A percentile compares a stretch with the other conserved stretches of the same genome.
Conservation (phyloP, 495 filamentous ascomycete species). For the Echria macrotheca region DNA sequence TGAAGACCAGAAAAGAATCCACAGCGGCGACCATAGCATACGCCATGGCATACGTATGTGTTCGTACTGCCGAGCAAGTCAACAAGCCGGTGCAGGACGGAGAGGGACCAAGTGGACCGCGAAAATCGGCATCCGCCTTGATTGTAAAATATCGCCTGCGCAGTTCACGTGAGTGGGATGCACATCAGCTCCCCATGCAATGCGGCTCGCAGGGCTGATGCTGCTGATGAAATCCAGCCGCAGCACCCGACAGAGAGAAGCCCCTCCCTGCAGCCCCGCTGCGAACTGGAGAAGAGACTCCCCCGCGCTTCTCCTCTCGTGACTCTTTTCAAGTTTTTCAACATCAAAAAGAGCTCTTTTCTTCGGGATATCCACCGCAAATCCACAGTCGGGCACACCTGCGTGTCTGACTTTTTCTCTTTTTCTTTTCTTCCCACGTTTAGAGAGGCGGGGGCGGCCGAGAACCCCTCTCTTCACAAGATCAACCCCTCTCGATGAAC, state of each 20-base stretch:
- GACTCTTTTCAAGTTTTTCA: background rate
- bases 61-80: background rate
- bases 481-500: no score
- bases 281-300: background rate
- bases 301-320: background rate
- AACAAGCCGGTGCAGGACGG: background rate
- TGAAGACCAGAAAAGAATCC: background rate
- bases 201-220: background rate
- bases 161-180: background rate
- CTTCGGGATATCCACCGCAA: background rate
- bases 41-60: background rate
- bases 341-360: background rate
- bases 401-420: background rate
- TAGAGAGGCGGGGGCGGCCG: no score
- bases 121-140: background rate
- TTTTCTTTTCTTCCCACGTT: background rate
- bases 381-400: slow-evolving; percentile 1
- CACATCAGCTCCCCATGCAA: background rate
- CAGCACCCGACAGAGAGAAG: background rate
- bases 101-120: background rate
- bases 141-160: background rate
- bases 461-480: no score
- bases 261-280: no score
- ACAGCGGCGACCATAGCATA: background rate
- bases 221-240: background rate